Percentiles rank a stretch among this genome's conserved stretches.
These are phyloP conservation scores for Diaporthe sp. DNA, from an alignment of 2,329 filamentous ascomycete genomes.

Conservation along the genomic window DNA sequence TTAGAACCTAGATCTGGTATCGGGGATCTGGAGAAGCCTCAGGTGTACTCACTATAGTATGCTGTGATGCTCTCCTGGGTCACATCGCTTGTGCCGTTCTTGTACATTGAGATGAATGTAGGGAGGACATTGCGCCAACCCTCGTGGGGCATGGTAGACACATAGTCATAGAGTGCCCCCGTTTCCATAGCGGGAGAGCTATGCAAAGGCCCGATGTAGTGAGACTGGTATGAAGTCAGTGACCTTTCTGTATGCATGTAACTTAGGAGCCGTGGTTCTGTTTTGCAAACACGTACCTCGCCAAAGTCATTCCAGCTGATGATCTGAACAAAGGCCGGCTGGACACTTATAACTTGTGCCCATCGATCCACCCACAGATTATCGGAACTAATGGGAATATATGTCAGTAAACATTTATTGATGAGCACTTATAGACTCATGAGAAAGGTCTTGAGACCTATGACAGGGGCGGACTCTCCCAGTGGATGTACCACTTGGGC, in stretches of 20 bases:
- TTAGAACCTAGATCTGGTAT: neutral
- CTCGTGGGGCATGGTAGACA: slow-evolving; percentile 22
- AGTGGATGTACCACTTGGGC: neutral
- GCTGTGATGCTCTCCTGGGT: slow-evolving; percentile 6
- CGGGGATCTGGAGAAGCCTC: neutral
- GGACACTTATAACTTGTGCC: slow-evolving; percentile 67
- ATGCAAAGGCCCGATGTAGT: slow-evolving; percentile 64
- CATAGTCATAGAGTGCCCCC: slow-evolving; percentile 8
- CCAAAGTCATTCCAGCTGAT: slow-evolving; percentile 67
- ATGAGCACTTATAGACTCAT: neutral
- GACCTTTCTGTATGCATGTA: neutral
- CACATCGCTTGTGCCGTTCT: slow-evolving; percentile 10
- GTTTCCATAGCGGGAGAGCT: slow-evolving; percentile 12
- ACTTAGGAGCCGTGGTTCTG: neutral
- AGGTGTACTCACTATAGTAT: neutral
- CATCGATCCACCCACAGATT: slow-evolving; percentile 73
- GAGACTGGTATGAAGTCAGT: slow-evolving; percentile 52
- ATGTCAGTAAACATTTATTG: neutral
- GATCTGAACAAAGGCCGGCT: slow-evolving; percentile 60
- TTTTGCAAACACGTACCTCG: slow-evolving; percentile 43
- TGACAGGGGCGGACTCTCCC: neutral
- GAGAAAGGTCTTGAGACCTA: neutral
- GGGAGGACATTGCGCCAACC: slow-evolving; percentile 25
- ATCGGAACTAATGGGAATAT: slow-evolving; percentile 51
- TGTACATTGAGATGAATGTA: slow-evolving; percentile 11